These are phyloP conservation scores for Euclidium syriacum DNA, from an alignment of 345 rosid species.

Conservation along the genomic window DNA sequence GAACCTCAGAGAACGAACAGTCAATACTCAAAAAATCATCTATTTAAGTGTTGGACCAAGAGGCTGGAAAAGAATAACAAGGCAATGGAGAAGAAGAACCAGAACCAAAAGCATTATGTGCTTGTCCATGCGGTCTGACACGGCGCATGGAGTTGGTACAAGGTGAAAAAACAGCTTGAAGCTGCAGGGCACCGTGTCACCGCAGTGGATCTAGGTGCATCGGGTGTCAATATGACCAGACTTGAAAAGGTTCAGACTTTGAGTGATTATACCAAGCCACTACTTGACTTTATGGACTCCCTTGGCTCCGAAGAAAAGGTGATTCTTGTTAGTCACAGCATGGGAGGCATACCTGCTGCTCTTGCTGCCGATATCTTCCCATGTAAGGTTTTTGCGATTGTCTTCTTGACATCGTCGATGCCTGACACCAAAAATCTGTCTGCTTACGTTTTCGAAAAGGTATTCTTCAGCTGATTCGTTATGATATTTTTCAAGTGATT, in stretches of 20 bases:
- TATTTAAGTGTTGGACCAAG: too few relatives aligned
- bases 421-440: slow-evolving; percentile 8
- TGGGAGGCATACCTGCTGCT: too few relatives aligned
- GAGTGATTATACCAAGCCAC: slow-evolving; percentile 25
- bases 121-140: slow-evolving; percentile 37
- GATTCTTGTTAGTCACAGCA: too few relatives aligned
- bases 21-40: not conserved
- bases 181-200: slow-evolving; percentile 29
- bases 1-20: slow-evolving; percentile 1
- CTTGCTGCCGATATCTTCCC: too few relatives aligned
- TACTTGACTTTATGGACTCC: slow-evolving; percentile 7
- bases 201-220: slow-evolving; percentile 33
- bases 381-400: slow-evolving; percentile 17
- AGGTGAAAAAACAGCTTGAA: slow-evolving; percentile 22
- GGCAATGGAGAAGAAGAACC: not conserved
- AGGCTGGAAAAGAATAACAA: not conserved
- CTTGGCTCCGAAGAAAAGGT: slow-evolving; percentile 6
- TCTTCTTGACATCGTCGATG: slow-evolving; percentile 31
- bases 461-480: not conserved
- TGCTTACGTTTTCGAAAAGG: not conserved
- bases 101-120: slow-evolving; percentile 21
- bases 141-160: slow-evolving; percentile 50
- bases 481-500: not conserved
- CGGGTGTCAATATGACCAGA: slow-evolving; percentile 26
- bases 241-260: slow-evolving; percentile 21